Conservation (phyloP, 2,329 filamentous ascomycete genomes). For the Zopfia rhizophila region DNA sequence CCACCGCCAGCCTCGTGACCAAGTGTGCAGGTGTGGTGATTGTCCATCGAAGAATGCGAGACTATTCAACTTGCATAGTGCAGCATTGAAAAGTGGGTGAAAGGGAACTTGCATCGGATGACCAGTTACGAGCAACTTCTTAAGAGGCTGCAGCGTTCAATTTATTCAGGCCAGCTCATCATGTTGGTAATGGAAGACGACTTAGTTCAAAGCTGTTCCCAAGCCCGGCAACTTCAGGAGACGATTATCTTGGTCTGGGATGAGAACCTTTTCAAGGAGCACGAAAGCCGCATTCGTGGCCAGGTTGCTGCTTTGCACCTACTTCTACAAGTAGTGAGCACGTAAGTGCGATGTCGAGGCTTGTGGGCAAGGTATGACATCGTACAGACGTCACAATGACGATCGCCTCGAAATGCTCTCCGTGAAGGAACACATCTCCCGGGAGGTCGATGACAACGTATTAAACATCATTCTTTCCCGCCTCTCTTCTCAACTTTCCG, state of each 20-base stretch:
- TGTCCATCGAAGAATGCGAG: slow-evolving; percentile 22
- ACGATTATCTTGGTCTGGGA: slow-evolving; percentile 14
- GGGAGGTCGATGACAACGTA: slow-evolving; percentile 17
- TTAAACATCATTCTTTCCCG: slow-evolving; percentile 22
- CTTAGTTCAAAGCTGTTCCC: background rate
- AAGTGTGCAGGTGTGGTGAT: slow-evolving; percentile 11
- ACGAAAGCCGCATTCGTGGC: slow-evolving; percentile 25
- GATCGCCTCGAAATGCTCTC: slow-evolving; percentile 17
- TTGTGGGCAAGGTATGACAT: background rate
- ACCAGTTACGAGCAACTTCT: slow-evolving; percentile 8
- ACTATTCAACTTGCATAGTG: slow-evolving; percentile 24
- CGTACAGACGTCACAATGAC: slow-evolving; percentile 5
- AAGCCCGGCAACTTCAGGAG: slow-evolving; percentile 3
- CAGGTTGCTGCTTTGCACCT: slow-evolving; percentile 19
- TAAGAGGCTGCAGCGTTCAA: slow-evolving; percentile 17
- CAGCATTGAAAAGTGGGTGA: slow-evolving; percentile 13
- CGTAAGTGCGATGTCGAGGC: slow-evolving; percentile 12
- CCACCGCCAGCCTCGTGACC: slow-evolving; percentile 16
- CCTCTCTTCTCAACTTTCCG: slow-evolving; percentile 6
- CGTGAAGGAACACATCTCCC: slow-evolving; percentile 16
- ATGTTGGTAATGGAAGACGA: slow-evolving; percentile 19
- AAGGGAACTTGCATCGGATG: background rate
- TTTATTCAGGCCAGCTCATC: slow-evolving; percentile 18
- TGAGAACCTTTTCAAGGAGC: slow-evolving; percentile 10
- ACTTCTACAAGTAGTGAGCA: slow-evolving; percentile 19